Evolutionary conservation across 78 protist genomes (phyloP).

Genomic region (Dictyostelium brefeldianum): DNA sequence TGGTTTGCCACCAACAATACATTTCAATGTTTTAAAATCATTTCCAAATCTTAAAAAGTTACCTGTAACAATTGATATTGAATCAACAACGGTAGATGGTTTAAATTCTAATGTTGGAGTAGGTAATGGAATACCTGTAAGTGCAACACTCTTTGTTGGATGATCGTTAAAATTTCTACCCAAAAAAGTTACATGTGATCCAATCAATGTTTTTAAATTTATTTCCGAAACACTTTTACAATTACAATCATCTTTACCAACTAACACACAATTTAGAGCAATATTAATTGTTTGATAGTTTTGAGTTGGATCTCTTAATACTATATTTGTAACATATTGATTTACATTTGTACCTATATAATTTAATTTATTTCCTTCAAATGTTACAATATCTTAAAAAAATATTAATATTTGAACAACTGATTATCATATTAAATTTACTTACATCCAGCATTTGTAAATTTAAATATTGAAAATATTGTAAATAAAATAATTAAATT

Average conservation of each 20-base stretch:
- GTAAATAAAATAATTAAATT: not conserved
- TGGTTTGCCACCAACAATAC: not conserved
- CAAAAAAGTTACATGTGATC: not conserved
- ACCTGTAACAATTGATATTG: not conserved
- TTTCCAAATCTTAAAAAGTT: conserved; percentile 4
- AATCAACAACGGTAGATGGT: not conserved
- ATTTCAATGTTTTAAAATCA: not conserved
- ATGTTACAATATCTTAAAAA: not conserved
- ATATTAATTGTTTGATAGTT: not conserved
- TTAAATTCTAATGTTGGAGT: not conserved
- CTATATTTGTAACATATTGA: not conserved
- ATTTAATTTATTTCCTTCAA: not conserved
- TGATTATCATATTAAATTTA: not conserved
- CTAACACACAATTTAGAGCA: not conserved
- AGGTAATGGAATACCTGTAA: not conserved
- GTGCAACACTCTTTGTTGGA: not conserved
- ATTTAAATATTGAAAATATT: not conserved
- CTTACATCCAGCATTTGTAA: not conserved
- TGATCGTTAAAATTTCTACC: not conserved
- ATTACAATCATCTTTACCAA: not conserved
- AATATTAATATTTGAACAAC: not conserved
- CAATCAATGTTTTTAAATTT: not conserved
- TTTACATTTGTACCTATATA: not conserved
- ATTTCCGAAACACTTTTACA: not conserved
- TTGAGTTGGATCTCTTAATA: not conserved